Evolutionary conservation across 805 yeast genomes (phyloP).

Genomic region (Metschnikowia kunwiensis): DNA sequence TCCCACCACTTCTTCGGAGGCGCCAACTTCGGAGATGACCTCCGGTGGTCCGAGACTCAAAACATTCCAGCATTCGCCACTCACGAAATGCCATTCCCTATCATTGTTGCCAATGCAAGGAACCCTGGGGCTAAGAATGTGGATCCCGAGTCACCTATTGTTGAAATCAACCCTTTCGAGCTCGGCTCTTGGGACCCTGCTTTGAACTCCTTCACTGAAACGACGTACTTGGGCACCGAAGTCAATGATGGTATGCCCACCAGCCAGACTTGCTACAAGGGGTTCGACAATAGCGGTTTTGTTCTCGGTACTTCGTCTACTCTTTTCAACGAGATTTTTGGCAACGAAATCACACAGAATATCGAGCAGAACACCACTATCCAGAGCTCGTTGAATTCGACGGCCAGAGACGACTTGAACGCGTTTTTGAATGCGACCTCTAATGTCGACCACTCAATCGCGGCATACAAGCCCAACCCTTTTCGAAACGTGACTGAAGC

Average conservation of each 20-base stretch:
- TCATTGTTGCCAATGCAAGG: slow-evolving; percentile 40
- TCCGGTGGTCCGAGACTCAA: slow-evolving; percentile 19
- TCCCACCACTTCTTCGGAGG: slow-evolving; percentile 34
- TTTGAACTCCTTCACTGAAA: slow-evolving; percentile 43
- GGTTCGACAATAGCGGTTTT: slow-evolving; percentile 58
- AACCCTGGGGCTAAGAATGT: slow-evolving; percentile 30
- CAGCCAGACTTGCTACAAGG: slow-evolving; percentile 40
- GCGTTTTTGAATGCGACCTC: slow-evolving; percentile 1
- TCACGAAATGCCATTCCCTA: slow-evolving; percentile 47
- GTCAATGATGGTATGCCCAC: slow-evolving; percentile 42
- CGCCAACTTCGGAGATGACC: slow-evolving; percentile 22
- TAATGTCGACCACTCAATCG: slow-evolving; percentile 51
- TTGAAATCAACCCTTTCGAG: slow-evolving; percentile 62
- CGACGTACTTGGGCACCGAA: slow-evolving; percentile 51
- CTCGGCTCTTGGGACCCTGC: slow-evolving; percentile 63
- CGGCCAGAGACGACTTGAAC: slow-evolving; percentile 1
- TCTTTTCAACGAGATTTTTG: slow-evolving; percentile 41
- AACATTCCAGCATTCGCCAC: slow-evolving; percentile 20
- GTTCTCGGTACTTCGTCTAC: slow-evolving; percentile 63
- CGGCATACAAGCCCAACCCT: slow-evolving; percentile 55
- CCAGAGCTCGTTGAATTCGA: slow-evolving; percentile 25
- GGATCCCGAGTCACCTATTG: slow-evolving; percentile 38
- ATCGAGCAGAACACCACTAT: slow-evolving; percentile 9
- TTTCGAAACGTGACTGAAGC: slow-evolving; percentile 26
- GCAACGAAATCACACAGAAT: slow-evolving; percentile 34